Evolutionary conservation across 2,329 filamentous ascomycete species (phyloP), one percentile per base, ranked within the genome.

Genomic region (Aspergillus uvarum): DNA sequence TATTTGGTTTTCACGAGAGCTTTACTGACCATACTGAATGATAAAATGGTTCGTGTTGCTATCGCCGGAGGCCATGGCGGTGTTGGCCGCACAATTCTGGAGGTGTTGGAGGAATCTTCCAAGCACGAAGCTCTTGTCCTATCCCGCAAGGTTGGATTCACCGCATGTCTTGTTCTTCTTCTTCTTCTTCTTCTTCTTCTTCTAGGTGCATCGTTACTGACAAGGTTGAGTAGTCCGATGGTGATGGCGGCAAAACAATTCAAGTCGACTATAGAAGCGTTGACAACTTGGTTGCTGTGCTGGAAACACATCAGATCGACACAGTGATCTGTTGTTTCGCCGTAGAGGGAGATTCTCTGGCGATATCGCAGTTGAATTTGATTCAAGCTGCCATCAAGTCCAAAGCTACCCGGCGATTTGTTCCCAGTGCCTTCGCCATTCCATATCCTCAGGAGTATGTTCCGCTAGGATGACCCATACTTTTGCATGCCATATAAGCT

Each of bases 231-330:
- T 21, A 31, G 16, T 47, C 12, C 10, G 47, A 35, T 49, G 26
- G 21, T 10, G 22, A 19, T 38, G 11, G 21, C 1, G 16, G 4
- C 5, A 26, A n/a, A 4, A 14, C 19, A 4, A 50, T 65, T 7
- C 29, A 31, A 10, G 59, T 71, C 12, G 71, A 75, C 53, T 76
- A 75, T 54, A 54, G 19, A 35, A 58, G 71, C 50, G 53, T 73
- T 24, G 61, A 72, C 0, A n/a, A 51, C 2, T 32, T 73, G 8
- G 50, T 58, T 14, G 50, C 63, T 22, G 49, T 60, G 3, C 65
- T 75, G 3, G 66, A 73, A 48, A 29, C 58, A 0, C 54, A 65
- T 26, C 59, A 64, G 7, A 63, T 71, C 32, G 54, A 68, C 49
- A 70, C 69, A 1, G 57, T 70, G 8, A 67, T 71, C 31, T 67